Base-by-base conservation (phyloP, 768 basidiomycete genomes). In the Boletus vinaceobasis region DNA sequence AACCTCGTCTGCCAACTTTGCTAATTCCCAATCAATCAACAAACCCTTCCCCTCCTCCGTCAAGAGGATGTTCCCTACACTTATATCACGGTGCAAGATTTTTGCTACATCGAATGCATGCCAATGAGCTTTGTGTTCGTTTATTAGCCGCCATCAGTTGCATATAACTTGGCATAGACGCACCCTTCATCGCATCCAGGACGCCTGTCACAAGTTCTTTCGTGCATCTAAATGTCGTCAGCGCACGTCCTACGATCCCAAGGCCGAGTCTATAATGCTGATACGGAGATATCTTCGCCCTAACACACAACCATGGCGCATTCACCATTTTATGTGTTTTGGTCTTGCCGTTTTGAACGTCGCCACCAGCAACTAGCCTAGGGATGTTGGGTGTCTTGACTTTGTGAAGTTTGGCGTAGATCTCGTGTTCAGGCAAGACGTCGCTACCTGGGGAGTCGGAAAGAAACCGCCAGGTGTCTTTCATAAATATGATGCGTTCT, bases 21-120 rank as follows among this genome's bases (percentile, higher is more conserved):
- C 5, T 21, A 65, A 21, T 49, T 70, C 67, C 64, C 62, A 65
- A 44, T 69, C 65, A 32, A 54, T 61, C 15, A 71, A 49, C 19
- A 64, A 13, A 2, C 60, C 65, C 14, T 19, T 43, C 15, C 43
- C 26, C 2, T 15, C 14, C 0, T 10, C 15, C 1, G 43, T 43
- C 17, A n/a, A 13, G n/a, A 43, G 23, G 17, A 43, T 26, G 21
- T 26, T 52, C 1, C 57, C 55, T 0, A 21, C 29, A 38, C 66
- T 69, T 17, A 66, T 59, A 32, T 70, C 69, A 5, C 67, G 59
- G 46, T 71, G 68, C 32, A 69, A 52, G 23, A 63, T 50, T 9
- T 43, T 47, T 13, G 57, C 48, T 7, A 50, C 45, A 5, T 48
- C 46, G 37, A 47, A 67, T 7, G 67, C 67, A 8, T 60, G 56